phyloP scores from a whole-genome alignment of 2,329 filamentous ascomycete genomes.

The Akanthomyces lecanii region DNA sequence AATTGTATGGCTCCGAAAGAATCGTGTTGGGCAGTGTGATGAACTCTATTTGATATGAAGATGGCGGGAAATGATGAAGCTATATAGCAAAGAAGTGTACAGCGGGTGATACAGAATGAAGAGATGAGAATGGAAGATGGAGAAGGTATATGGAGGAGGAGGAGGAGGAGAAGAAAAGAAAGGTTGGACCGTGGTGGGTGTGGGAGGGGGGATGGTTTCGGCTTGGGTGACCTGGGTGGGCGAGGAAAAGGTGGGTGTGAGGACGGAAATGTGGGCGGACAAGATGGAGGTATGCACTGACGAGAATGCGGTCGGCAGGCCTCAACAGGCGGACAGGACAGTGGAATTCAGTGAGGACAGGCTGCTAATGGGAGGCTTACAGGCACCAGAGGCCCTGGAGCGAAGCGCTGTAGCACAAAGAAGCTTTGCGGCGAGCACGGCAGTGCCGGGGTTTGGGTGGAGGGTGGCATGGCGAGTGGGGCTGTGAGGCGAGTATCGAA shows the following conservation, averaged over 20 bases:
- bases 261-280: neutral
- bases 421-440: neutral
- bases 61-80: neutral
- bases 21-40: neutral
- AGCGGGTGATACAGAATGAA: slow-evolving; percentile 2
- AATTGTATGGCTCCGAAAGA: neutral
- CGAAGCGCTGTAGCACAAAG: neutral
- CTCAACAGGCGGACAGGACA: neutral
- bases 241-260: slow-evolving; percentile 3
- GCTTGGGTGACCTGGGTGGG: slow-evolving; percentile 1
- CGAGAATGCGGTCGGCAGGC: slow-evolving; percentile 15
- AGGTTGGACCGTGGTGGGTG: slow-evolving; percentile 11
- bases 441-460: slow-evolving; percentile 5
- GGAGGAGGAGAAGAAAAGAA: slow-evolving; percentile 17
- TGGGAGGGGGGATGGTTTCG: slow-evolving; percentile 13
- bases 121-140: slow-evolving; percentile 9
- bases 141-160: slow-evolving; percentile 1
- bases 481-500: slow-evolving; percentile 1
- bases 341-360: neutral
- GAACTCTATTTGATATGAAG: neutral
- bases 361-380: neutral
- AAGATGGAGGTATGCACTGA: slow-evolving; percentile 15
- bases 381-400: neutral
- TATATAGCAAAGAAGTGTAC: slow-evolving; percentile 14
- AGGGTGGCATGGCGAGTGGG: slow-evolving; percentile 10